Base-by-base conservation (phyloP, 2,329 filamentous ascomycete species). In the Colletotrichum sp. region DNA sequence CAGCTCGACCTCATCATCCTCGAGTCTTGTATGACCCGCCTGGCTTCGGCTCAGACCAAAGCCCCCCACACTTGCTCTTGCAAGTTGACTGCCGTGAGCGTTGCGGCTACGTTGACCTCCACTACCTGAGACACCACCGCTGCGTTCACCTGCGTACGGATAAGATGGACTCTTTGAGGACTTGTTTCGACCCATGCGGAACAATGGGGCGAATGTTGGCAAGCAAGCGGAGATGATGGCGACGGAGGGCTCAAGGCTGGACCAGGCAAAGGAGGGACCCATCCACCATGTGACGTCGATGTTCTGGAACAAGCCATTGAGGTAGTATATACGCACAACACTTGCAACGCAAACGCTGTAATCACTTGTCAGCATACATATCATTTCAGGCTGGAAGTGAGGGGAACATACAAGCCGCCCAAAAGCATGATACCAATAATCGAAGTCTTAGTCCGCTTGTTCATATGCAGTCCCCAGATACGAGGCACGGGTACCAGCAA, bases 201-300 rank as follows among this genome's bases (percentile, higher is more conserved):
- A 65, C 10, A 83, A 65, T 18, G 83, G 83, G 7, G 84, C 81
- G 6, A 85, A 78, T n/a, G 84, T 85, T 2, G 85, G 84, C 13
- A 86, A 81, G 76, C 84, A 85, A 34, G 84, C 81, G 72, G 84
- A 85, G 26, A 86, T 80, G 78, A 86, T 81, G 71, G 84, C 84
- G 59, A 84, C 81, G 72, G 84, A 84, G 76, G 85, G 83, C 76
- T 87, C 85, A 75, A 86, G 81, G 68, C 85, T 81, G 15, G 84
- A 85, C 83, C 84, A 86, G 78, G 82, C 82, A 24, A 83, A 77
- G 9, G 66, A 63, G 8, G 73, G 76, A 4, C 69, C 76, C 73
- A 76, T 75, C 26, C 71, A 66, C 39, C 67, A 77, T 12, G 70
- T 76, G 22, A 73, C 36, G 52, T 76, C 66, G 34, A 55, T 39